Evolutionary conservation across 257 asterid species (phyloP).

Genomic region (Ballota nigra): DNA sequence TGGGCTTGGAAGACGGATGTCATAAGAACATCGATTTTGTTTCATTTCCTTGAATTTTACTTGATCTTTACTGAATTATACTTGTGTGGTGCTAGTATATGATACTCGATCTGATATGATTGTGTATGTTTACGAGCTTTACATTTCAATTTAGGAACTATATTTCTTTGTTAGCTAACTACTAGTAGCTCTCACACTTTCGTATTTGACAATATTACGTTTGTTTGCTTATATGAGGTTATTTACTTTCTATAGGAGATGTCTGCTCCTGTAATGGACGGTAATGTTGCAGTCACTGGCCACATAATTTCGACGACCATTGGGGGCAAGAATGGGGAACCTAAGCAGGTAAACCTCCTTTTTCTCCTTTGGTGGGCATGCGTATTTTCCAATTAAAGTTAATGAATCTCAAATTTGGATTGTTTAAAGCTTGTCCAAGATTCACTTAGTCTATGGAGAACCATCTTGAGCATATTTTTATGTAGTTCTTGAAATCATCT

Average conservation of each 20-base stretch:
- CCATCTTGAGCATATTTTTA: conserved; percentile 9
- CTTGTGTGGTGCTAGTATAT: background rate
- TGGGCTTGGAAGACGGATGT: background rate
- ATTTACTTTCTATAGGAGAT: conserved; percentile 52
- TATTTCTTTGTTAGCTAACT: conserved; percentile 4
- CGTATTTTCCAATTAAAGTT: background rate
- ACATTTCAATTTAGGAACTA: background rate
- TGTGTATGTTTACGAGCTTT: background rate
- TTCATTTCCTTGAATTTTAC: conserved; percentile 5
- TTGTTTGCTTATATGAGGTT: conserved; percentile 21
- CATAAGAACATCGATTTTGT: background rate
- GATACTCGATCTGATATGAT: conserved; percentile 7
- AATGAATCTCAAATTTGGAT: conserved; percentile 1
- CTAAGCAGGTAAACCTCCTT: conserved; percentile 63
- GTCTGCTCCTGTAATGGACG: conserved; percentile 72
- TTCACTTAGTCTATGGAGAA: background rate
- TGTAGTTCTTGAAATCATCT: conserved; percentile 10
- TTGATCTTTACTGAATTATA: conserved; percentile 4
- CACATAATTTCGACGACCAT: conserved; percentile 89
- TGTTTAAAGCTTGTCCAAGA: conserved; percentile 2
- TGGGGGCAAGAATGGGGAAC: conserved; percentile 96
- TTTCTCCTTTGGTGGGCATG: background rate
- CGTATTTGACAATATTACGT: background rate
- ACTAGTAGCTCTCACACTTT: background rate
- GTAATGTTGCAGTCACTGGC: conserved; percentile 73